phyloP scores from a whole-genome alignment of 1,139 yeast species.

The Blastobotrys persicus region DNA sequence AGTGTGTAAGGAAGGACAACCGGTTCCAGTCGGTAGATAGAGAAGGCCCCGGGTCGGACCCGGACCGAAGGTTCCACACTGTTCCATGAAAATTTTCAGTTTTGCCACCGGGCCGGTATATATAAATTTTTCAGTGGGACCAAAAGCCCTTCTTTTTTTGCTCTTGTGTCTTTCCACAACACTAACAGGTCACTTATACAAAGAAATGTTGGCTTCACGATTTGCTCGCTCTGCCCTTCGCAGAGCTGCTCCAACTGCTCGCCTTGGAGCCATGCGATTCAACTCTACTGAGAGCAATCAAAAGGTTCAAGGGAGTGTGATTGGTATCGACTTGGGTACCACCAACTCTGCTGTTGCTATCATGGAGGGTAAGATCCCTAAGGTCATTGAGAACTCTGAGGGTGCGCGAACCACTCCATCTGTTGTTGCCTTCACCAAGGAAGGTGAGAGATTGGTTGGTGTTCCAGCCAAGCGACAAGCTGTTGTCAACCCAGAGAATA shows the following conservation, averaged over 20 bases:
- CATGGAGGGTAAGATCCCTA: slow-evolving; percentile 96
- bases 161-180: slow-evolving; percentile 3
- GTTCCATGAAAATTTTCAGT: slow-evolving; percentile 5
- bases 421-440: slow-evolving; percentile 96
- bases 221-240: slow-evolving; percentile 35
- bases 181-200: neutral
- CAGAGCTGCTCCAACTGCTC: slow-evolving; percentile 16
- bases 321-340: slow-evolving; percentile 98
- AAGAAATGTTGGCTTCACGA: slow-evolving; percentile 36
- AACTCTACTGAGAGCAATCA: slow-evolving; percentile 33
- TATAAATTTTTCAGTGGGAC: slow-evolving; percentile 5
- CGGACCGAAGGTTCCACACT: slow-evolving; percentile 6
- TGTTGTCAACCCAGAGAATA: slow-evolving; percentile 96
- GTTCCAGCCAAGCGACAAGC: slow-evolving; percentile 99
- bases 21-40: no score
- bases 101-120: slow-evolving; percentile 7
- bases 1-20: no score
- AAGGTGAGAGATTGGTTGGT: slow-evolving; percentile 94
- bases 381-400: slow-evolving; percentile 96
- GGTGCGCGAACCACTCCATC: slow-evolving; percentile 99
- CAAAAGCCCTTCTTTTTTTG: neutral
- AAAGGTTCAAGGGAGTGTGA: slow-evolving; percentile 61
- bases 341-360: slow-evolving; percentile 99
- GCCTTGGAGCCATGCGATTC: slow-evolving; percentile 31
- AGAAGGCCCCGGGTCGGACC: no score